These are phyloP conservation scores for Xylariaceae sp. DNA, from an alignment of 2,329 filamentous ascomycete genomes.

Conservation along the genomic window DNA sequence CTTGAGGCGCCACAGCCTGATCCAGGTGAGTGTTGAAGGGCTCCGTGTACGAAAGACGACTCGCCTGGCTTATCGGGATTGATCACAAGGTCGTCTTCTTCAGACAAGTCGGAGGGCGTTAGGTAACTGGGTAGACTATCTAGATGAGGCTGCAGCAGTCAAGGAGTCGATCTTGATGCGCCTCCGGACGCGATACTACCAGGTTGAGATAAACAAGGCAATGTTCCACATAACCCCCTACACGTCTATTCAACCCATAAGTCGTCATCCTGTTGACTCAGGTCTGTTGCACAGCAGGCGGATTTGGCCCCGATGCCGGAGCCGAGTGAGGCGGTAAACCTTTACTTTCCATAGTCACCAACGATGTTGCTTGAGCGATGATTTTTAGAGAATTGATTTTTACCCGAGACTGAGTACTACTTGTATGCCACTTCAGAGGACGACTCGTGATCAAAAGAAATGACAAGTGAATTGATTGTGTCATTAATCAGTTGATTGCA, in stretches of 20 bases:
- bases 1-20: constrained; percentile 14
- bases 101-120: neutral
- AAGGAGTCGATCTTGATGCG: constrained; percentile 13
- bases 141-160: constrained; percentile 18
- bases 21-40: neutral
- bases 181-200: constrained; percentile 16
- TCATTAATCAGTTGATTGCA: neutral
- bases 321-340: too few relatives aligned
- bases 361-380: too few relatives aligned
- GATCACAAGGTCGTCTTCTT: neutral
- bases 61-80: constrained; percentile 5
- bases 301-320: too few relatives aligned
- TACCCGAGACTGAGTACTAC: too few relatives aligned
- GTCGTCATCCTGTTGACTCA: too few relatives aligned
- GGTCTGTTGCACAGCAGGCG: too few relatives aligned
- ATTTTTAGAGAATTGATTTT: too few relatives aligned
- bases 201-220: constrained; percentile 1
- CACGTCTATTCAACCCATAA: too few relatives aligned
- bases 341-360: too few relatives aligned
- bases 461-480: too few relatives aligned
- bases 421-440: too few relatives aligned
- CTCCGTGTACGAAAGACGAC: constrained; percentile 4
- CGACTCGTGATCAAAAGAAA: too few relatives aligned
- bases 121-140: constrained; percentile 20
- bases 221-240: neutral